Evolutionary conservation across 257 asterid genomes (phyloP).

Genomic region (Solanum piurae): DNA sequence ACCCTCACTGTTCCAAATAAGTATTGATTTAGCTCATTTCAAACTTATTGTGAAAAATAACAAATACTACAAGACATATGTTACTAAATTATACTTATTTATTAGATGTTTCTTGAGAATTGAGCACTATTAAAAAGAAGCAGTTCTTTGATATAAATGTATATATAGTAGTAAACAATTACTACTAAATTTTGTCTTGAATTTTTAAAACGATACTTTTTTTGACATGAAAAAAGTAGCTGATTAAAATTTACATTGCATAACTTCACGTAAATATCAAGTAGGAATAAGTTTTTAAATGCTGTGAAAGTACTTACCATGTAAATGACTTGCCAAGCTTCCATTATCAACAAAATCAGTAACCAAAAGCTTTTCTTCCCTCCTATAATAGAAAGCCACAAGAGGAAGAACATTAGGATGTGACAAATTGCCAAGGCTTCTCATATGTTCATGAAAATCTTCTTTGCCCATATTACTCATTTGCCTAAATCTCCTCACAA

Average conservation of each 20-base stretch:
- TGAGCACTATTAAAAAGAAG: background rate
- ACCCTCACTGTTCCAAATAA: background rate
- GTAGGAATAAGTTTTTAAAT: background rate
- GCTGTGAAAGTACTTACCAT: slow-evolving; percentile 21
- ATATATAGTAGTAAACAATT: no score
- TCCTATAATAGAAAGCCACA: slow-evolving; percentile 47
- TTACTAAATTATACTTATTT: background rate
- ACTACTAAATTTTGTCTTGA: background rate
- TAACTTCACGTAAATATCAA: background rate
- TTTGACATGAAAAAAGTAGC: background rate
- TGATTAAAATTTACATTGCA: no score
- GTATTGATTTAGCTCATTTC: no score
- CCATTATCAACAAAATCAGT: slow-evolving; percentile 41
- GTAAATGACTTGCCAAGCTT: slow-evolving; percentile 60
- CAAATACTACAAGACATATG: background rate
- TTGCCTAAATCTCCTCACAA: slow-evolving; percentile 45
- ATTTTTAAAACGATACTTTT: background rate
- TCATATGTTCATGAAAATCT: slow-evolving; percentile 46
- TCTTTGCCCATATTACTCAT: slow-evolving; percentile 42
- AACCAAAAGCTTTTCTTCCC: slow-evolving; percentile 58
- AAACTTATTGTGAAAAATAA: no score
- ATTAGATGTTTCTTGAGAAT: no score
- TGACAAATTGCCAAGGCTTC: slow-evolving; percentile 32
- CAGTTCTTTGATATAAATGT: background rate
- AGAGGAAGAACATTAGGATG: slow-evolving; percentile 61